Evolutionary conservation across 345 rosid genomes (phyloP).

Genomic region (Aethionema arabicum): DNA sequence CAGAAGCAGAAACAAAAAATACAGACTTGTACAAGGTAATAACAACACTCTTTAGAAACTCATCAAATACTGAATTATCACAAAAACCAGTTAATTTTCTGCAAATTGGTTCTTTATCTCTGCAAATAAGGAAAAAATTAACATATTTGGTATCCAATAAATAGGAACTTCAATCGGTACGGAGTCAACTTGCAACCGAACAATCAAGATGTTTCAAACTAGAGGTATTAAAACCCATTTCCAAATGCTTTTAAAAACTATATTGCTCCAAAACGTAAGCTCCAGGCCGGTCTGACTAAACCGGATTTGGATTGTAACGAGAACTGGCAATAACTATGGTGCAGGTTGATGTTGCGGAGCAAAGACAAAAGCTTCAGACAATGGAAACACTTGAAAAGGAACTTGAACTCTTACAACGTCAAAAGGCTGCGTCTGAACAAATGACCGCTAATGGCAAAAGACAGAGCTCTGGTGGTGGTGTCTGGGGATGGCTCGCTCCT

Average conservation of each 20-base stretch:
- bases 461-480: conserved; percentile 79
- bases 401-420: conserved; percentile 81
- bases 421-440: conserved; percentile 88
- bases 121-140: not conserved
- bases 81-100: not conserved
- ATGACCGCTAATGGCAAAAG: conserved; percentile 57
- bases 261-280: not conserved
- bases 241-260: not conserved
- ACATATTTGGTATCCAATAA: conserved; percentile 1
- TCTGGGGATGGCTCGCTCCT: conserved; percentile 96
- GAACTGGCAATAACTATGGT: conserved; percentile 4
- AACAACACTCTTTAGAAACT: not conserved
- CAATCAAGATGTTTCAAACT: conserved; percentile 93
- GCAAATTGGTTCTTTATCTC: not conserved
- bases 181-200: conserved; percentile 82
- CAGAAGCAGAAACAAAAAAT: conserved; percentile 63
- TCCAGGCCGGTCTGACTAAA: not conserved
- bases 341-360: conserved; percentile 93
- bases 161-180: conserved; percentile 87
- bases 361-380: conserved; percentile 78
- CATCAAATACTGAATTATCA: not conserved
- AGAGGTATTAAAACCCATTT: conserved; percentile 50
- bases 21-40: conserved; percentile 76
- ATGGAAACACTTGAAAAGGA: conserved; percentile 82
- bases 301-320: not conserved